Evolutionary conservation across 306 rosid genomes (phyloP), one percentile per base, ranked within the genome.

Genomic region (Cucumis melo): DNA sequence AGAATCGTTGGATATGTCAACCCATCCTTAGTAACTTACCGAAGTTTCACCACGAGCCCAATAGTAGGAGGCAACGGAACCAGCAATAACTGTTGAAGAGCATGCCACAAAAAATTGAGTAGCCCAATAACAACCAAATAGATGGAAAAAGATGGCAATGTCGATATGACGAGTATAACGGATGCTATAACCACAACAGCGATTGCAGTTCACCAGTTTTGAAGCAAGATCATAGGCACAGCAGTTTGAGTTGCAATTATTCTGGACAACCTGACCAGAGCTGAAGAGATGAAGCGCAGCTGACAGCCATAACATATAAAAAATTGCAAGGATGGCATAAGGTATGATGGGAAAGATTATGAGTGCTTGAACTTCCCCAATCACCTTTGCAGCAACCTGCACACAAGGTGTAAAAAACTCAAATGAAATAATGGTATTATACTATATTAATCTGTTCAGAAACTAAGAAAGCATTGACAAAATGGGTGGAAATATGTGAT

Each of bases 351-450:
- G 98, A 70, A 91, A 93, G 70, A 89, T 83, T 63, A 89, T 89
- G 78, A 93, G 93, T 3, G 92, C 97, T 83, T 84, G 97, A 80
- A 90, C 97, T 87, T 93, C 98, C 81, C 98, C 93, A 38, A 93
- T 91, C 81, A 91, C 96, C 89, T 93, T 93, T 61, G 98, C 98
- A 32, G 97, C 93, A 75, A 93, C 98, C 98, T 92, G 86, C 68
- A 41, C 61, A 74, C 41, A 85, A 64, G 75, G 77, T 58, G 76
- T 73, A 77, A 55, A 20, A 39, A 38, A 44, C 21, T 11, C 5
- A 51, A 15, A 27, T 63, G 32, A 77, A 51, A 46, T 76, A 76
- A 39, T 7, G 15, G 5, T 54, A 34, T 11, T 7, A 2, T 59
- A 29, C 27, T 27, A 36, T 3, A 66, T 51, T 10, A 17, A 38